Evolutionary conservation across 2,329 filamentous ascomycete species (phyloP).

Genomic region (Mollisiaceae sp.): DNA sequence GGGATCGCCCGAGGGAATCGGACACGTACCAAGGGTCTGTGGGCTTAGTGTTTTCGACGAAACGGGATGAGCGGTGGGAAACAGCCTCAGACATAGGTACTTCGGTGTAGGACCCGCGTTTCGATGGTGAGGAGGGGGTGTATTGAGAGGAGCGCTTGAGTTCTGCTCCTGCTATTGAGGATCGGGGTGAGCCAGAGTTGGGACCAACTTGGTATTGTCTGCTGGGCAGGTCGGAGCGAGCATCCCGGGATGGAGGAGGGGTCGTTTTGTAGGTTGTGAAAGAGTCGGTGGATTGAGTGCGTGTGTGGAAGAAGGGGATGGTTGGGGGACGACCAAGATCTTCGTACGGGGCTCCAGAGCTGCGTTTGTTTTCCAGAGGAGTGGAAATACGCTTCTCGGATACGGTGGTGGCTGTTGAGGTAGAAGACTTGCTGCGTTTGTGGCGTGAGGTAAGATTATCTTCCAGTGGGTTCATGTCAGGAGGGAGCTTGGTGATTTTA

Average conservation of each 20-base stretch:
- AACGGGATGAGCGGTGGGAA: conserved; percentile 26
- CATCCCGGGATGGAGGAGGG: conserved; percentile 56
- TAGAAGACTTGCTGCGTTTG: conserved; percentile 71
- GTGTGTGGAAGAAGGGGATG: conserved; percentile 82
- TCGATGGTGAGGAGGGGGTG: conserved; percentile 28
- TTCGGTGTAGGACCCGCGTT: conserved; percentile 55
- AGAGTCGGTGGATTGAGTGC: conserved; percentile 65
- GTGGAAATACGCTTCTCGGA: conserved; percentile 66
- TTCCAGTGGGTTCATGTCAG: conserved; percentile 95
- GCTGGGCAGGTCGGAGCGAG: conserved; percentile 59
- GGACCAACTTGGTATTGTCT: conserved; percentile 59
- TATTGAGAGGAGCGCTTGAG: conserved; percentile 53
- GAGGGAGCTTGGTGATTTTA: conserved; percentile 80
- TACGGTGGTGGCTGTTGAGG: conserved; percentile 43
- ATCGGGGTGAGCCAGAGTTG: conserved; percentile 49
- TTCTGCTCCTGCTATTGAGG: conserved; percentile 46
- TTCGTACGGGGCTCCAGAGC: conserved; percentile 52
- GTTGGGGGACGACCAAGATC: conserved; percentile 55
- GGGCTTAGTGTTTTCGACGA: conserved; percentile 6
- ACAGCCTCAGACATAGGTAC: conserved; percentile 40
- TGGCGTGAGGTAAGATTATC: conserved; percentile 82
- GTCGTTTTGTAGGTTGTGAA: conserved; percentile 57
- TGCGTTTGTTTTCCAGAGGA: conserved; percentile 48
- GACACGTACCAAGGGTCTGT: conserved; percentile 38
- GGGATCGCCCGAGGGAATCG: conserved; percentile 40